Evolutionary conservation across 1,284 basidiomycete genomes (phyloP), one percentile per base, ranked within the genome.

Genomic region (Pascua guehoae): DNA sequence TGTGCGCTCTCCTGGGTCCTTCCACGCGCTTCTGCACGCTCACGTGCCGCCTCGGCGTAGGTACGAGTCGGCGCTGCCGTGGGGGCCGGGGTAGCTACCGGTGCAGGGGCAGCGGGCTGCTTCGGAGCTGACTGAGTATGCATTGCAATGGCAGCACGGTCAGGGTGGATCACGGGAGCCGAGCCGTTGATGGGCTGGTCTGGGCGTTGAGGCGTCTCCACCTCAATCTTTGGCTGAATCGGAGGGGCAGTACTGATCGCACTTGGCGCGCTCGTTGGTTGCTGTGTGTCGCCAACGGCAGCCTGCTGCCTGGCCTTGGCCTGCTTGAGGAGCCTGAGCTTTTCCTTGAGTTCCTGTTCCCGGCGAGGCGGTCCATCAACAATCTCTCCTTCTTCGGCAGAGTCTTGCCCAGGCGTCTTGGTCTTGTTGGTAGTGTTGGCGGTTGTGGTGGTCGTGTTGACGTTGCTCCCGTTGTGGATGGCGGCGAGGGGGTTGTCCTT

Each of bases 291-390:
- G 24, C 24, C 24, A 32, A 3, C 24, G 24, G 24, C 24, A 32
- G 24, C 24, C 24, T 32, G 24, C 24, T 32, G 24, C 24, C 24
- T 32, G 24, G 10, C 39, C 39, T 50, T 44, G 16, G 37, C 37
- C 40, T 44, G 24, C 44, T 57, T 57, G 18, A 50, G 36, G 14
- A 42, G 49, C 44, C 42, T 57, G 14, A 61, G 44, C 41, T 51
- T 57, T 15, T 53, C 54, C 41, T 53, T 53, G 18, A 60, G 49
- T 9, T 41, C 24, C 16, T 45, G 48, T 15, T 56, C 51, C 11
- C 49, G 51, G 12, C 37, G 39, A 12, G 47, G 40, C 12, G 43
- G 15, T 1, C 17, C 8, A 24, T 56, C 58, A 16, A 24, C 15
- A 18, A 44, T 47, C 16, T 52, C 51, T 11, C 46, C 57, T 14